Percentiles rank a stretch among this genome's conserved stretches.
These are phyloP conservation scores for Tylopilus intermedius DNA, from an alignment of 768 basidiomycete genomes.

Conservation along the genomic window DNA sequence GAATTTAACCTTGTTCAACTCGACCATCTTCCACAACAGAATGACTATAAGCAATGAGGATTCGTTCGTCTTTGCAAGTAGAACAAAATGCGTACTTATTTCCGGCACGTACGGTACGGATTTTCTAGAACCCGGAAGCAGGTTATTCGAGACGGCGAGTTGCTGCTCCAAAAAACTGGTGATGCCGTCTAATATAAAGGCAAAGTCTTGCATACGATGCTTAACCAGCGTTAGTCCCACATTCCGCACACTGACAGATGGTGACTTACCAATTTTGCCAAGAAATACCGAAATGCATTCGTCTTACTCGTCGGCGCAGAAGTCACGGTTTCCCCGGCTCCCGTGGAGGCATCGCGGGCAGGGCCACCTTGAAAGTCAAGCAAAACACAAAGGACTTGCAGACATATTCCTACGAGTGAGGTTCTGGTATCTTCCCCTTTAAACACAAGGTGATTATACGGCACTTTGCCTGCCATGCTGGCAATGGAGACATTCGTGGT, in stretches of 20 bases:
- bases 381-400: constrained; percentile 73
- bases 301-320: constrained; percentile 56
- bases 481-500: constrained; percentile 51
- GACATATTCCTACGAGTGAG: constrained; percentile 64
- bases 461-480: constrained; percentile 70
- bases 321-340: constrained; percentile 39
- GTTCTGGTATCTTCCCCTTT: constrained; percentile 81
- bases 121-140: constrained; percentile 82
- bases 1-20: constrained; percentile 76
- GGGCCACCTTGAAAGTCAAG: constrained; percentile 78
- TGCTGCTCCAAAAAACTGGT: constrained; percentile 67
- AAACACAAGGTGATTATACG: constrained; percentile 86
- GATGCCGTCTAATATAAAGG: constrained; percentile 76
- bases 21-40: constrained; percentile 87
- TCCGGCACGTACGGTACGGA: constrained; percentile 80
- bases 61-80: background rate
- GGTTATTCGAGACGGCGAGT: constrained; percentile 62
- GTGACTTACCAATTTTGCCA: constrained; percentile 70
- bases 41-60: constrained; percentile 47
- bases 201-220: constrained; percentile 89
- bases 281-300: constrained; percentile 89
- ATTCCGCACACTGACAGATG: background rate
- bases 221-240: constrained; percentile 28
- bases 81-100: constrained; percentile 51
- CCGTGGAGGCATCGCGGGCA: constrained; percentile 51